phyloP scores from a whole-genome alignment of 208 protist genomes.

The Angomonas desouzai region DNA sequence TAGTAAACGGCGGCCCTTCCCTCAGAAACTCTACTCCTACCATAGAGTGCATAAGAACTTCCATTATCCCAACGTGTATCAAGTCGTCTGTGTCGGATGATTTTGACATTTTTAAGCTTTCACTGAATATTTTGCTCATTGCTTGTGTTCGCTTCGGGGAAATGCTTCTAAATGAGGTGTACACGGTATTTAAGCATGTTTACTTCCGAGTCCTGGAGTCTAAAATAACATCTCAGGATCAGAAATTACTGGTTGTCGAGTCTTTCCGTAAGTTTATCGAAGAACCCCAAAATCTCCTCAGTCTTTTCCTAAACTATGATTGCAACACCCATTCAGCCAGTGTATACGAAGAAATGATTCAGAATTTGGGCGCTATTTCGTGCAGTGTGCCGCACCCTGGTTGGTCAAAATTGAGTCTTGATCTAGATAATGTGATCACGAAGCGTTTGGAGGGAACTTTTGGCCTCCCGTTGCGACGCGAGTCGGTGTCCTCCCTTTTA shows the following conservation, averaged over 20 bases:
- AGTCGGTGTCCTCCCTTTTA: conserved; percentile 58
- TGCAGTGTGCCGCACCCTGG: background rate
- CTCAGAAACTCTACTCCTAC: conserved; percentile 76
- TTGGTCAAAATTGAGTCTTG: background rate
- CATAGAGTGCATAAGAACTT: conserved; percentile 66
- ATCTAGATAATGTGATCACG: conserved; percentile 23
- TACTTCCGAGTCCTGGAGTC: conserved; percentile 91
- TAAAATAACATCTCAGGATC: conserved; percentile 64
- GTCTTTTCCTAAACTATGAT: conserved; percentile 98
- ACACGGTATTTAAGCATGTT: conserved; percentile 91
- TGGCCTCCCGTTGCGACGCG: conserved; percentile 47
- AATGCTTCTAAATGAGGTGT: conserved; percentile 91
- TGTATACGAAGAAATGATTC: conserved; percentile 93
- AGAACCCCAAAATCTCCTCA: conserved; percentile 92
- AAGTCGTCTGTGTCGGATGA: conserved; percentile 79
- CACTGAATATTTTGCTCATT: conserved; percentile 86
- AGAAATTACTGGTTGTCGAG: conserved; percentile 91
- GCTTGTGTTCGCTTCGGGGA: conserved; percentile 87
- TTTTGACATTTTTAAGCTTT: conserved; percentile 87
- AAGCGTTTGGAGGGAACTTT: conserved; percentile 54
- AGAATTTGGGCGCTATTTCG: conserved; percentile 73
- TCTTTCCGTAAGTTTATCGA: conserved; percentile 87
- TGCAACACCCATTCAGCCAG: conserved; percentile 93
- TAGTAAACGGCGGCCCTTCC: conserved; percentile 84
- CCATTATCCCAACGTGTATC: conserved; percentile 82